Evolutionary conservation across 768 basidiomycete genomes (phyloP).

Genomic region (Gymnopilus dilepis): DNA sequence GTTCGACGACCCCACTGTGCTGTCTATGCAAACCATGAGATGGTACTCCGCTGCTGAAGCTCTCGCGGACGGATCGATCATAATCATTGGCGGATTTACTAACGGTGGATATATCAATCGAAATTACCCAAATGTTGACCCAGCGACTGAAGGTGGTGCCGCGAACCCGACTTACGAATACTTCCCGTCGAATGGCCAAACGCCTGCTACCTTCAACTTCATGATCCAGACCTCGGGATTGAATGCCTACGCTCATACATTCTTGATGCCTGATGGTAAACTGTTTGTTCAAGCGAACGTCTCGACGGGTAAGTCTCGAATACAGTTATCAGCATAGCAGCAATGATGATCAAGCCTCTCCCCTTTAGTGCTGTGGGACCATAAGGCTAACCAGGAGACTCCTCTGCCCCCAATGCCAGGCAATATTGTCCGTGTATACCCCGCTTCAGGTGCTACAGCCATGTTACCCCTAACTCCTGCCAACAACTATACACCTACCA

Average conservation of each 20-base stretch:
- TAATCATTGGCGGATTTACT: slow-evolving; percentile 82
- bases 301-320: slow-evolving; percentile 64
- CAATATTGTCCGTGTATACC: slow-evolving; percentile 81
- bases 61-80: slow-evolving; percentile 76
- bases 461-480: slow-evolving; percentile 92
- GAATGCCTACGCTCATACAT: slow-evolving; percentile 79
- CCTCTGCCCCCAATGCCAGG: slow-evolving; percentile 76
- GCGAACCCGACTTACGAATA: slow-evolving; percentile 87
- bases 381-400: slow-evolving; percentile 59
- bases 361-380: slow-evolving; percentile 36
- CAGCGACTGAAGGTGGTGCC: slow-evolving; percentile 65
- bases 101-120: slow-evolving; percentile 83
- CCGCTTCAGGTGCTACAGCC: slow-evolving; percentile 85
- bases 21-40: slow-evolving; percentile 70
- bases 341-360: slow-evolving; percentile 2
- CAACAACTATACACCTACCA: slow-evolving; percentile 85
- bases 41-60: slow-evolving; percentile 85
- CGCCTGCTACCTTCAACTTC: slow-evolving; percentile 64
- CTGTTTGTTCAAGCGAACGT: slow-evolving; percentile 85
- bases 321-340: neutral
- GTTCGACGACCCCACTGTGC: slow-evolving; percentile 69
- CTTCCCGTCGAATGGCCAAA: slow-evolving; percentile 63
- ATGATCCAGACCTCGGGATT: slow-evolving; percentile 75
- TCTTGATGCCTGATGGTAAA: slow-evolving; percentile 76
- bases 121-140: slow-evolving; percentile 74